Conservation (phyloP, 805 yeast genomes). For the Yamadazyma tumulicola region DNA sequence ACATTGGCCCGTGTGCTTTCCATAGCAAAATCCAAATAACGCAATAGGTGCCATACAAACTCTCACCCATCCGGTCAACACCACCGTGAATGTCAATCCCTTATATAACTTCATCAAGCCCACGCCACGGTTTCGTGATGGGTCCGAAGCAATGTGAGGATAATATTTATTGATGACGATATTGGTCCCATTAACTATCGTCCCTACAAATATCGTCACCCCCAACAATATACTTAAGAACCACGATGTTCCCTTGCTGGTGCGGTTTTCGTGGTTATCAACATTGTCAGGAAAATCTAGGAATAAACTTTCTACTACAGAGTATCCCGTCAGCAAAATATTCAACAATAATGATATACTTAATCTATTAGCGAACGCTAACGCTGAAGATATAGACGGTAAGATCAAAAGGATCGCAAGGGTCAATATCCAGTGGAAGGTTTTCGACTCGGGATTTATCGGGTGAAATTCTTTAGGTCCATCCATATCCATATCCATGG, state of each 20-base stretch:
- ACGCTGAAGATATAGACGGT: conserved; percentile 55
- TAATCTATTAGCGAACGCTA: conserved; percentile 51
- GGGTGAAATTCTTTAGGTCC: conserved; percentile 39
- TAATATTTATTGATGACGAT: conserved; percentile 32
- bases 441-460: conserved; percentile 47
- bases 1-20: conserved; percentile 85
- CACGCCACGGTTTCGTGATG: not conserved
- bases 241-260: conserved; percentile 70
- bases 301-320: conserved; percentile 53
- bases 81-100: conserved; percentile 42
- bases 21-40: conserved; percentile 83
- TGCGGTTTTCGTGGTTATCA: conserved; percentile 62
- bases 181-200: conserved; percentile 51
- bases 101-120: conserved; percentile 27
- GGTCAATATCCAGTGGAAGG: conserved; percentile 64
- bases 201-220: conserved; percentile 50
- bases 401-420: conserved; percentile 44
- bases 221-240: conserved; percentile 48
- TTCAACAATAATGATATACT: conserved; percentile 47
- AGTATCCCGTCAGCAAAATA: conserved; percentile 44
- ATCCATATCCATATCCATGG: conserved; percentile 19
- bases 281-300: conserved; percentile 59
- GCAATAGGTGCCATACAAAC: conserved; percentile 80
- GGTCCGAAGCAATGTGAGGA: conserved; percentile 27
- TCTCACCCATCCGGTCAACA: conserved; percentile 72